Base-by-base conservation (phyloP, 1,284 basidiomycete genomes). In the Cryptococcus sp. region DNA sequence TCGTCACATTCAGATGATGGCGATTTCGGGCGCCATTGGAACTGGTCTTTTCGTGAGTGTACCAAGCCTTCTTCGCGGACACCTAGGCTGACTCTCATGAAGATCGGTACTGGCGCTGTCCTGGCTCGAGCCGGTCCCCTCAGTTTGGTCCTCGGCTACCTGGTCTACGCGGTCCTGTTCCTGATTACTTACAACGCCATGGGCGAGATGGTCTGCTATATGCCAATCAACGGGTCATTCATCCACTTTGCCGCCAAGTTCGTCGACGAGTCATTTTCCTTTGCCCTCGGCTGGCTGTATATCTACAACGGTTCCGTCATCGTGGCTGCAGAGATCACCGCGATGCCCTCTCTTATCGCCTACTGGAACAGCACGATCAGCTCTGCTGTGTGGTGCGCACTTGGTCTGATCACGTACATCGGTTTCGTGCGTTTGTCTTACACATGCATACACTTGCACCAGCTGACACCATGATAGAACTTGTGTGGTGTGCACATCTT, bases 1-100 rank as follows among this genome's bases (percentile, higher is more conserved):
- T 60, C 60, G 69, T n/a, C 68, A 71, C 48, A 41, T 71, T 20
- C 68, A 69, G 56, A 56, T 71, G 8, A 64, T 68, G 17, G 64
- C 67, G 47, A 69, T 71, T 53, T 54, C 56, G 5, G 66, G 66
- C 17, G 54, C 62, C 13, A 57, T 71, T 50, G 67, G 67, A 17
- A 38, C 62, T 1, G 64, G 57, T 3, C 41, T 71, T 17, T 71
- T 71, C 53, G 57, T 70, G 25, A 25, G 25, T 25, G 25, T 25
- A 25, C 25, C 25, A 25, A 25, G 25, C 25, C 25, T 25, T 25
- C 25, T 25, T 25, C 25, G 25, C 25, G 25, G 25, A 3, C 25
- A 25, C 25, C 25, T 25, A 25, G 25, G 25, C 25, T 25, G 25
- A 25, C 25, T 25, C 25, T 6, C 25, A 3, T 6, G 25, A 25